These are phyloP conservation scores for Alloascoidea africana DNA, from an alignment of 805 yeast genomes.

Conservation along the genomic window DNA sequence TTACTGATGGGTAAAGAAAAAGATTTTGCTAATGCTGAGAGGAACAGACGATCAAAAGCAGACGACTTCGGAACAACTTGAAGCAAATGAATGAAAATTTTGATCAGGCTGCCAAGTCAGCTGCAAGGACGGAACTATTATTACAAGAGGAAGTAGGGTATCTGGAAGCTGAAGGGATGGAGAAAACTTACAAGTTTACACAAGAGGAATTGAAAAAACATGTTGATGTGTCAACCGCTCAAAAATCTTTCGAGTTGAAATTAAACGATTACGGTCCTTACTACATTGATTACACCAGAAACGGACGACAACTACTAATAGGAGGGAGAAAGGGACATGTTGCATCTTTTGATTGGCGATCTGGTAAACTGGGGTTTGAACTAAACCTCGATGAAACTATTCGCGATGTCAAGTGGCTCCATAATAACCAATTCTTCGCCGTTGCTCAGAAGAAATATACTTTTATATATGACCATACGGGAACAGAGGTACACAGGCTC, in stretches of 20 bases:
- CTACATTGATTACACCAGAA: conserved; percentile 62
- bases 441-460: conserved; percentile 94
- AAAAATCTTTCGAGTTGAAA: conserved; percentile 59
- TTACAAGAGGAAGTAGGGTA: conserved; percentile 76
- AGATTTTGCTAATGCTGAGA: not conserved
- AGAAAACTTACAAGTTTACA: conserved; percentile 70
- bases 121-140: conserved; percentile 76
- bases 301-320: conserved; percentile 72
- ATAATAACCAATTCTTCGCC: conserved; percentile 77
- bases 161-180: conserved; percentile 92
- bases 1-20: not conserved
- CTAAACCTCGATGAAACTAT: conserved; percentile 79
- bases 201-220: conserved; percentile 65
- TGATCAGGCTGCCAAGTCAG: conserved; percentile 65
- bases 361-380: conserved; percentile 71
- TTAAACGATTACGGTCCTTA: conserved; percentile 82
- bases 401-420: conserved; percentile 78
- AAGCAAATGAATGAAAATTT: conserved; percentile 57
- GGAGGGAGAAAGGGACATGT: conserved; percentile 92
- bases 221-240: conserved; percentile 65
- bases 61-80: conserved; percentile 16
- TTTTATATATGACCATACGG: conserved; percentile 81
- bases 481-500: conserved; percentile 82
- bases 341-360: conserved; percentile 92
- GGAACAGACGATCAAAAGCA: not conserved